Percentiles rank a stretch among this genome's conserved stretches.
phyloP scores from a whole-genome alignment of 78 protist genomes.

The Protostelium mycophagum region DNA sequence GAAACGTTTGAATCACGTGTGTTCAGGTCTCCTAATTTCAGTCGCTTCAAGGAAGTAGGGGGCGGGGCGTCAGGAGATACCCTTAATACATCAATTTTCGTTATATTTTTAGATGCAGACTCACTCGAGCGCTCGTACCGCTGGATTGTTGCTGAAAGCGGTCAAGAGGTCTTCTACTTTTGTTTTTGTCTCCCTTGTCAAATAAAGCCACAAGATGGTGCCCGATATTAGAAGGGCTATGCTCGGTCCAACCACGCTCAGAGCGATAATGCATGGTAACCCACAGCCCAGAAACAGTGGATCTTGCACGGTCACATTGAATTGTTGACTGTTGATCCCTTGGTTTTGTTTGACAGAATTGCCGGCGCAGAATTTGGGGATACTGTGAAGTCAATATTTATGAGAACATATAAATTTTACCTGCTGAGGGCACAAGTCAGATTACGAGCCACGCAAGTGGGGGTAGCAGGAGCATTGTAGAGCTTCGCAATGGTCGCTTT shows the following conservation, averaged over 20 bases:
- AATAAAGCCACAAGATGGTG: neutral
- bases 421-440: neutral
- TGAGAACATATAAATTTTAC: no score
- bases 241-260: neutral
- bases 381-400: no score
- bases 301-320: neutral
- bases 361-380: neutral
- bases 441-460: neutral
- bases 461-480: neutral
- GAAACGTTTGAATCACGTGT: no score
- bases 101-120: no score
- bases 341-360: neutral
- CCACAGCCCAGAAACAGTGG: neutral
- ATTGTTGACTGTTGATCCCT: neutral
- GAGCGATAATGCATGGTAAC: neutral
- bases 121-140: neutral
- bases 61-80: no score
- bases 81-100: no score
- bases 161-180: neutral
- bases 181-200: neutral
- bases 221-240: neutral
- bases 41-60: no score
- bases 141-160: neutral
- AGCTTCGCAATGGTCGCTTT: neutral
- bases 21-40: no score